Evolutionary conservation across 495 filamentous ascomycete species (phyloP).

Genomic region (Achaetomiella virescens): DNA sequence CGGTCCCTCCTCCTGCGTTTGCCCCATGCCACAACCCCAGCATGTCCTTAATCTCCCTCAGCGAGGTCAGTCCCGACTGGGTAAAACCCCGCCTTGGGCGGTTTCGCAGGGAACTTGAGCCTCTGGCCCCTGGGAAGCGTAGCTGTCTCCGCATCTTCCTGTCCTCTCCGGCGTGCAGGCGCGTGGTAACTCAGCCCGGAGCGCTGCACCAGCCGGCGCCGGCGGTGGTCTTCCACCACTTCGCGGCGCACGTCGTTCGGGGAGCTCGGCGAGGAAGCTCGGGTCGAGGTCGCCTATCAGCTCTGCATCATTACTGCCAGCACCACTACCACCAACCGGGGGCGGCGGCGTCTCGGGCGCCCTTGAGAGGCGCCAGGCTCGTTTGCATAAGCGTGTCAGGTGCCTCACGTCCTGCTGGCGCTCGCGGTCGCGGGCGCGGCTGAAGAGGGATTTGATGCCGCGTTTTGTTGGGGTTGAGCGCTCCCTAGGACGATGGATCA

Average conservation of each 20-base stretch:
- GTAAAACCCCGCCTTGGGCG: slow-evolving; percentile 32
- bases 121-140: background rate
- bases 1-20: slow-evolving; percentile 62
- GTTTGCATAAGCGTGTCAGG: slow-evolving; percentile 21
- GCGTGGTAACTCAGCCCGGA: slow-evolving; percentile 23
- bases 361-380: background rate
- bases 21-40: slow-evolving; percentile 60
- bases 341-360: background rate
- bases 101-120: slow-evolving; percentile 30
- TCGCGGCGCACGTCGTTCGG: slow-evolving; percentile 73
- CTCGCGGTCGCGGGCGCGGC: slow-evolving; percentile 40
- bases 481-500: slow-evolving; percentile 44
- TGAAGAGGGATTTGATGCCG: slow-evolving; percentile 37
- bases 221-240: slow-evolving; percentile 65
- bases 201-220: slow-evolving; percentile 43
- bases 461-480: slow-evolving; percentile 54
- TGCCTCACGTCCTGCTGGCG: slow-evolving; percentile 18
- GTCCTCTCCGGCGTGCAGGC: background rate
- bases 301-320: slow-evolving; percentile 15
- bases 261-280: slow-evolving; percentile 73
- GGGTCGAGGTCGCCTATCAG: slow-evolving; percentile 49
- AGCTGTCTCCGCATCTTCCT: slow-evolving; percentile 4
- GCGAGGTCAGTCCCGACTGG: slow-evolving; percentile 13
- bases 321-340: background rate
- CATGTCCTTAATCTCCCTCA: slow-evolving; percentile 35